These are phyloP conservation scores for Metarhizium humberi DNA, from an alignment of 2,329 filamentous ascomycete species.

Conservation along the genomic window DNA sequence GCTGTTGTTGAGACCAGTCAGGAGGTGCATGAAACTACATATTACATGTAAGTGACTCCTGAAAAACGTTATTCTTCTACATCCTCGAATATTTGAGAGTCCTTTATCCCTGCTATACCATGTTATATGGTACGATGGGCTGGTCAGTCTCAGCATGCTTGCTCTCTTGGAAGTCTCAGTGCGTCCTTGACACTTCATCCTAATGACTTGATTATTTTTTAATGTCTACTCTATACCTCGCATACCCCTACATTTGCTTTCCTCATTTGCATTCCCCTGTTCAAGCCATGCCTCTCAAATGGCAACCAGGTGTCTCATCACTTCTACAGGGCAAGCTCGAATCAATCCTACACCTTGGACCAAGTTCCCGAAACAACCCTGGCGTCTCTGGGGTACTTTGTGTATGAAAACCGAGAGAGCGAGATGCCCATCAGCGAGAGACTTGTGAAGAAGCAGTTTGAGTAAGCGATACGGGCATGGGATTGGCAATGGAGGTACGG, in stretches of 20 bases:
- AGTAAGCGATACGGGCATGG: background rate
- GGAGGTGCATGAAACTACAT: background rate
- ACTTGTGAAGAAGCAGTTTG: background rate
- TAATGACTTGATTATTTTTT: too few species aligned
- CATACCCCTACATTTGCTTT: too few species aligned
- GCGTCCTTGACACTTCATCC: too few species aligned
- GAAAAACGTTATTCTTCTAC: background rate
- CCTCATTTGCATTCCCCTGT: background rate
- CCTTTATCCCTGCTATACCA: too few species aligned
- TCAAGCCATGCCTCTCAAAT: background rate
- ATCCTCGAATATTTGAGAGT: background rate
- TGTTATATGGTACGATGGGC: too few species aligned
- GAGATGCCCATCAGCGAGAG: background rate
- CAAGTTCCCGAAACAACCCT: background rate
- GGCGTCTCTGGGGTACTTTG: background rate
- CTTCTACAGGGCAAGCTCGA: background rate
- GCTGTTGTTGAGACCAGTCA: background rate
- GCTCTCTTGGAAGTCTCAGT: too few species aligned
- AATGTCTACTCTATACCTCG: too few species aligned
- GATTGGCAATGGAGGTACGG: too few species aligned
- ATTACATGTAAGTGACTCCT: background rate
- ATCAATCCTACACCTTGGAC: background rate
- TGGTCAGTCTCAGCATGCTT: too few species aligned
- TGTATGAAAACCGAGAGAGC: background rate
- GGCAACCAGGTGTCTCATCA: background rate